Conservation (phyloP, 441 rosid genomes). For the Populus tomentosa region DNA sequence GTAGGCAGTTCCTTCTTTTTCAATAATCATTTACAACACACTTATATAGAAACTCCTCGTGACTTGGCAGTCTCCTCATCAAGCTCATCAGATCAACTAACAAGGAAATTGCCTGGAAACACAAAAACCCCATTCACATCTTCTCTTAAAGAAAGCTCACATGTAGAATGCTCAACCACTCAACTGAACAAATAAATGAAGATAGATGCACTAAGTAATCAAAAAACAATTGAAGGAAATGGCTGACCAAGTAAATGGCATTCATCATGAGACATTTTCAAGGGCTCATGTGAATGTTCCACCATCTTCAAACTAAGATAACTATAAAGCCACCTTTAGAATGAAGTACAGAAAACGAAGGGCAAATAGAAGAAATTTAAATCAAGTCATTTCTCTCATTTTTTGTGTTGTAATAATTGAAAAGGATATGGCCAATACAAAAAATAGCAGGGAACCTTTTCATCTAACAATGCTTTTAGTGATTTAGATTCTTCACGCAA, state of each 20-base stretch:
- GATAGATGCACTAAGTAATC: background rate
- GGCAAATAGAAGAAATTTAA: background rate
- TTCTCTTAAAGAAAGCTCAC: background rate
- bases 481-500: constrained; percentile 64
- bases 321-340: background rate
- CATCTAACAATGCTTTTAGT: constrained; percentile 51
- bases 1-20: background rate
- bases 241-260: background rate
- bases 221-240: background rate
- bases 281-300: background rate
- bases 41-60: background rate
- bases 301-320: background rate
- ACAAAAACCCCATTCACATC: background rate
- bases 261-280: background rate
- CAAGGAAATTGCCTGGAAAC: background rate
- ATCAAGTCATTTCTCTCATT: background rate
- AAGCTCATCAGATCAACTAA: background rate
- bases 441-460: constrained; percentile 47
- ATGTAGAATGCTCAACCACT: background rate
- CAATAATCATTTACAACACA: background rate
- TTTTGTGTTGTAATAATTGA: background rate
- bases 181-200: background rate
- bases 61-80: background rate
- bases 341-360: background rate
- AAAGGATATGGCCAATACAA: background rate